Percentiles rank a stretch among this genome's conserved stretches.
Evolutionary conservation across 257 asterid genomes (phyloP).

Genomic region (Solanum ossicruentum): DNA sequence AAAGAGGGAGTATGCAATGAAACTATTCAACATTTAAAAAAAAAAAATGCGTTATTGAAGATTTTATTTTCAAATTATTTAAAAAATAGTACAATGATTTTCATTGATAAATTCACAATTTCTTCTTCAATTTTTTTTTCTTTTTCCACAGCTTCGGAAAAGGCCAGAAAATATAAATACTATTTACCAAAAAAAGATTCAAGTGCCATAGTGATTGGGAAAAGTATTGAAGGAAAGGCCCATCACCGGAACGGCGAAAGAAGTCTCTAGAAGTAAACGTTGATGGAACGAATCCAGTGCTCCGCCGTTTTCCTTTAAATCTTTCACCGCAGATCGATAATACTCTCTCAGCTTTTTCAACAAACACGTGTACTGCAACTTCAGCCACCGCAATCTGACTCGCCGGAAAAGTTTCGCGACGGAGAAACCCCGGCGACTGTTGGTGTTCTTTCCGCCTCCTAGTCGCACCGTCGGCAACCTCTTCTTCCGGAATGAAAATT

Average conservation of each 20-base stretch:
- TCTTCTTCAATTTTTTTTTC: neutral
- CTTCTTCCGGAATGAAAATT: constrained; percentile 13
- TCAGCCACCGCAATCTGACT: constrained; percentile 31
- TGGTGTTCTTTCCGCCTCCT: constrained; percentile 26
- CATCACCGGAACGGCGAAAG: constrained; percentile 68
- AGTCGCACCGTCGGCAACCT: constrained; percentile 42
- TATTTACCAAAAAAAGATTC: neutral
- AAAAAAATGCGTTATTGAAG: neutral
- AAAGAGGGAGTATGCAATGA: rapidly evolving
- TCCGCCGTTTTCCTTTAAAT: constrained; percentile 27
- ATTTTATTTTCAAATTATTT: neutral
- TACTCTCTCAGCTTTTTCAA: constrained; percentile 34
- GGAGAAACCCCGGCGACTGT: constrained; percentile 28
- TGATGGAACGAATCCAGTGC: constrained; percentile 47
- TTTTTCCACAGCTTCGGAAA: no score
- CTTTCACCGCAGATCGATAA: constrained; percentile 26
- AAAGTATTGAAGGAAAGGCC: constrained; percentile 32
- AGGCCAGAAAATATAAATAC: neutral
- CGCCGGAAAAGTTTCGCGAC: constrained; percentile 30
- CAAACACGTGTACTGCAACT: constrained; percentile 23
- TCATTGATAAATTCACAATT: neutral
- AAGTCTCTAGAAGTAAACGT: constrained; percentile 46
- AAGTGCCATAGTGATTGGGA: constrained; percentile 4
- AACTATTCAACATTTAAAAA: neutral
- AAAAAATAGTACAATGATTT: neutral